phyloP scores from a whole-genome alignment of 371 early-diverging fungal species.

The Mucor lusitanicus region DNA sequence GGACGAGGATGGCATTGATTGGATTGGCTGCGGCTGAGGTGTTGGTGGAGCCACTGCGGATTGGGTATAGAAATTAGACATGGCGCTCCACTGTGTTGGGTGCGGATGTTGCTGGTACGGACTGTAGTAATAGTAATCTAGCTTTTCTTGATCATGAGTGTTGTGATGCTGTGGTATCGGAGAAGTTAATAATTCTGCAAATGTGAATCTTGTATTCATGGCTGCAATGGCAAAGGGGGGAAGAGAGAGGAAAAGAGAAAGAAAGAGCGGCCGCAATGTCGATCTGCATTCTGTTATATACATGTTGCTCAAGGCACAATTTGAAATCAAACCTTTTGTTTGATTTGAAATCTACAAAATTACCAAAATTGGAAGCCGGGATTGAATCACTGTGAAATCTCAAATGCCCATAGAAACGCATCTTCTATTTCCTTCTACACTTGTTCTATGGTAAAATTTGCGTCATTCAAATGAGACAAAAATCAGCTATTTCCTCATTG shows the following conservation, averaged over 20 bases:
- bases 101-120: background rate
- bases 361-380: background rate
- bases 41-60: background rate
- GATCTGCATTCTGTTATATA: background rate
- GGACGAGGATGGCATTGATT: background rate
- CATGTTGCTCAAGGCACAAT: background rate
- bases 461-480: background rate
- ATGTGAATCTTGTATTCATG: conserved; percentile 8
- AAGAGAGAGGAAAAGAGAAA: background rate
- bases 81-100: background rate
- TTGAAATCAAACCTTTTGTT: background rate
- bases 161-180: background rate
- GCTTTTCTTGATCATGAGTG: background rate
- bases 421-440: background rate
- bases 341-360: background rate
- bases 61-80: background rate
- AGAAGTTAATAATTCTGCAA: conserved; percentile 4
- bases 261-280: background rate
- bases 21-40: conserved; percentile 5
- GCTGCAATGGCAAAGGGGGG: background rate
- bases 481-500: conserved; percentile 4
- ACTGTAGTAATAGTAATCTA: background rate
- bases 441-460: background rate
- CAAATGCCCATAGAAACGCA: background rate
- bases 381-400: background rate